phyloP scores from a whole-genome alignment of 2,329 filamentous ascomycete species.

The Monascus ruber region DNA sequence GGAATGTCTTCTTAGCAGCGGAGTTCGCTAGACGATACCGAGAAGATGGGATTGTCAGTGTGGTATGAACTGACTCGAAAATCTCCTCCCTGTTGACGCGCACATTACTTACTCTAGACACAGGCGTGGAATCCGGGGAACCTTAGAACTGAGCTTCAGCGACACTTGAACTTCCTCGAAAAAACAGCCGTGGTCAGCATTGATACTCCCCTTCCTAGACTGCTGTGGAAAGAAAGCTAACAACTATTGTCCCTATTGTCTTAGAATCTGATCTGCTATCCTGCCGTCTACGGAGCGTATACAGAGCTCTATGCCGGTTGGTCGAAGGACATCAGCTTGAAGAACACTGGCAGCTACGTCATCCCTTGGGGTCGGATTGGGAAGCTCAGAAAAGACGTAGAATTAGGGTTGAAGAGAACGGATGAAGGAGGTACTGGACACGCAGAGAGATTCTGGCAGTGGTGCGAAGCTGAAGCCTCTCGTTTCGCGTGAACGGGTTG shows the following conservation, averaged over 20 bases:
- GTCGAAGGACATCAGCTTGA: conserved; percentile 17
- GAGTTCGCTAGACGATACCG: conserved; percentile 18
- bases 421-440: conserved; percentile 17
- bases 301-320: conserved; percentile 27
- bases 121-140: conserved; percentile 31
- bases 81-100: conserved; percentile 4
- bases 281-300: conserved; percentile 22
- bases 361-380: conserved; percentile 38
- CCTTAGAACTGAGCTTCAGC: conserved; percentile 26
- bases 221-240: not conserved
- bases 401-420: conserved; percentile 9
- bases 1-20: conserved; percentile 16
- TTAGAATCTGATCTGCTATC: conserved; percentile 12
- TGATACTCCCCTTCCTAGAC: not conserved
- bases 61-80: conserved; percentile 10
- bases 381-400: conserved; percentile 15
- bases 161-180: conserved; percentile 10
- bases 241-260: not conserved
- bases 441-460: conserved; percentile 27
- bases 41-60: conserved; percentile 21
- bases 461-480: conserved; percentile 16
- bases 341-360: conserved; percentile 28
- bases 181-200: conserved; percentile 8
- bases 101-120: conserved; percentile 3
- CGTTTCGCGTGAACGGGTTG: too few species aligned